phyloP scores from a whole-genome alignment of 768 basidiomycete species.

The Pulveroboletus frians region DNA sequence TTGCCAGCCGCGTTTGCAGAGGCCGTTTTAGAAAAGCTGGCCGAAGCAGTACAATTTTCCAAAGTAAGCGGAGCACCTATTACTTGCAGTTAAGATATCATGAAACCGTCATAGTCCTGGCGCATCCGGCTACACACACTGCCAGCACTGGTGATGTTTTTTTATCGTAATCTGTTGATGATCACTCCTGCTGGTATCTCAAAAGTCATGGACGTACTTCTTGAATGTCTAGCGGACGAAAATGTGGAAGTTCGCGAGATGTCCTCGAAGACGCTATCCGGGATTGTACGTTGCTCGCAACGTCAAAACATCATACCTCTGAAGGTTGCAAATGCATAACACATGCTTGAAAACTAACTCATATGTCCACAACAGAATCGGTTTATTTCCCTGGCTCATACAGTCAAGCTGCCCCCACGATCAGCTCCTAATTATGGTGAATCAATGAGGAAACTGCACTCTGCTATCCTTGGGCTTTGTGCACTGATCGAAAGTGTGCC shows the following conservation, averaged over 20 bases:
- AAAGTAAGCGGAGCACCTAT: slow-evolving; percentile 41
- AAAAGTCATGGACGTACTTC: slow-evolving; percentile 74
- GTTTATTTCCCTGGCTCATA: slow-evolving; percentile 62
- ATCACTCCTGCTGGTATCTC: slow-evolving; percentile 63
- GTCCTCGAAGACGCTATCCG: slow-evolving; percentile 81
- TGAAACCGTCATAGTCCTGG: slow-evolving; percentile 61
- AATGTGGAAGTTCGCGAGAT: slow-evolving; percentile 92
- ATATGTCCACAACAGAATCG: slow-evolving; percentile 51
- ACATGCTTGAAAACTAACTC: background rate
- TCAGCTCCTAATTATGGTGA: slow-evolving; percentile 69
- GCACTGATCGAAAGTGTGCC: slow-evolving; percentile 93
- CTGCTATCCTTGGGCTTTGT: slow-evolving; percentile 90
- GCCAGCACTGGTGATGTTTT: slow-evolving; percentile 85
- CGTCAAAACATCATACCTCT: slow-evolving; percentile 78
- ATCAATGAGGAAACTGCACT: slow-evolving; percentile 69
- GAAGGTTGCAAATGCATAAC: slow-evolving; percentile 46
- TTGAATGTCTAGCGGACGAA: slow-evolving; percentile 82
- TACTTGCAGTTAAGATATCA: slow-evolving; percentile 9
- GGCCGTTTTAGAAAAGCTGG: slow-evolving; percentile 55
- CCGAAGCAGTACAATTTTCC: slow-evolving; percentile 71
- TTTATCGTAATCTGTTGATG: slow-evolving; percentile 81
- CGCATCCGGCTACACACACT: slow-evolving; percentile 82
- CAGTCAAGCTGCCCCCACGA: slow-evolving; percentile 61
- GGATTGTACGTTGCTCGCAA: slow-evolving; percentile 87
- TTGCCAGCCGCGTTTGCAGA: slow-evolving; percentile 63